A percentile compares a stretch with the other conserved stretches of the same genome.
Evolutionary conservation across 2,329 filamentous ascomycete species (phyloP).

Genomic region (Paraphoma sp.): DNA sequence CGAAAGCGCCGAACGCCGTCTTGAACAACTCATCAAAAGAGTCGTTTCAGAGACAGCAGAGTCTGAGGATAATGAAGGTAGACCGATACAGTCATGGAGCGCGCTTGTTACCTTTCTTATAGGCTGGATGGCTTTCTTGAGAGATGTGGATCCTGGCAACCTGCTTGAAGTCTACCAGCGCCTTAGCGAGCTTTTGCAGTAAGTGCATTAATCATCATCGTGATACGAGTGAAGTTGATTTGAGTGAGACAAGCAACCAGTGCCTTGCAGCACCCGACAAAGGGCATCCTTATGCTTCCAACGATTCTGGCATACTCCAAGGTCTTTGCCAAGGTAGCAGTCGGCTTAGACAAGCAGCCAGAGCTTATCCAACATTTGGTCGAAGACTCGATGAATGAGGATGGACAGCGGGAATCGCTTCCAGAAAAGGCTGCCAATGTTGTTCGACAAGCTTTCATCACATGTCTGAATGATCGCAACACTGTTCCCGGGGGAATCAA

Average conservation of each 20-base stretch:
- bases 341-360: slow-evolving; percentile 81
- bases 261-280: slow-evolving; percentile 78
- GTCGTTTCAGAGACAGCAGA: slow-evolving; percentile 50
- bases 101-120: slow-evolving; percentile 80
- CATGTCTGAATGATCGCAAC: slow-evolving; percentile 82
- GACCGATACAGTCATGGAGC: slow-evolving; percentile 68
- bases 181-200: slow-evolving; percentile 78
- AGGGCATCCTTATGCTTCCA: slow-evolving; percentile 81
- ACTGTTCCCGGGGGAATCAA: slow-evolving; percentile 63
- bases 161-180: slow-evolving; percentile 76
- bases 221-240: slow-evolving; percentile 7
- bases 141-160: slow-evolving; percentile 79
- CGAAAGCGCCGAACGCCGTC: slow-evolving; percentile 22
- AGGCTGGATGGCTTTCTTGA: slow-evolving; percentile 80
- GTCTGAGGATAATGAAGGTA: slow-evolving; percentile 67
- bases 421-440: slow-evolving; percentile 89
- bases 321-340: slow-evolving; percentile 80
- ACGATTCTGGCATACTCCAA: slow-evolving; percentile 83
- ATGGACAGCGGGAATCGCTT: slow-evolving; percentile 75
- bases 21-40: slow-evolving; percentile 30
- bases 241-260: slow-evolving; percentile 72
- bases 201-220: slow-evolving; percentile 43
- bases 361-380: slow-evolving; percentile 74
- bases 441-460: slow-evolving; percentile 88
- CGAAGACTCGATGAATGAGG: slow-evolving; percentile 60